phyloP scores from a whole-genome alignment of 192 early-diverging fungal species.

The Coemansia sp. region DNA sequence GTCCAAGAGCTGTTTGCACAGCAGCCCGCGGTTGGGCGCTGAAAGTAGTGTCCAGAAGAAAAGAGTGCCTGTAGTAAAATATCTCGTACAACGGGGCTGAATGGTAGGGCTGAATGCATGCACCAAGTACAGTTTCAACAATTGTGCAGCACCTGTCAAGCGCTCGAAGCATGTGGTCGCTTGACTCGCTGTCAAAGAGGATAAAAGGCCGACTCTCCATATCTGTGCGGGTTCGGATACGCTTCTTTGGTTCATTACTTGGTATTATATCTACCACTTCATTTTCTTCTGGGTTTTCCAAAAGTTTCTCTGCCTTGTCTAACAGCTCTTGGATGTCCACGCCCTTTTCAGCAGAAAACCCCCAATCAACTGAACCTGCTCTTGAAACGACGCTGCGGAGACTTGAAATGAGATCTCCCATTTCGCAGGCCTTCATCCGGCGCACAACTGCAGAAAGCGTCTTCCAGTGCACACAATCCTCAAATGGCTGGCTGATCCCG shows the following conservation, averaged over 20 bases:
- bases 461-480: conserved; percentile 47
- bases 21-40: conserved; percentile 79
- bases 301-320: conserved; percentile 9
- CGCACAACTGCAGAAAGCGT: conserved; percentile 40
- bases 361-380: conserved; percentile 17
- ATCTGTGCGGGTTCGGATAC: conserved; percentile 46
- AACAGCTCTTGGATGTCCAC: conserved; percentile 18
- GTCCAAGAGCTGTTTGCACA: conserved; percentile 80
- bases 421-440: conserved; percentile 43
- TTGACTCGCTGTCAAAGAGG: conserved; percentile 41
- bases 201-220: conserved; percentile 48
- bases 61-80: conserved; percentile 73
- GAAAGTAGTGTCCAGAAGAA: conserved; percentile 79
- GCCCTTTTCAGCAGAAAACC: conserved; percentile 12
- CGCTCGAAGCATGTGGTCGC: conserved; percentile 35
- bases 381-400: conserved; percentile 6
- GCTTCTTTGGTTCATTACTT: conserved; percentile 14
- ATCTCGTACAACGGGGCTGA: conserved; percentile 71
- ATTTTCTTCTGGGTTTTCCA: conserved; percentile 13
- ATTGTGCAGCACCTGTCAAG: conserved; percentile 35
- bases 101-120: conserved; percentile 60
- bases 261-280: background rate
- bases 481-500: conserved; percentile 52
- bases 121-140: conserved; percentile 28
- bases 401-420: conserved; percentile 29